Evolutionary conservation across 306 rosid species (phyloP).

Genomic region (Luffa acutangula): DNA sequence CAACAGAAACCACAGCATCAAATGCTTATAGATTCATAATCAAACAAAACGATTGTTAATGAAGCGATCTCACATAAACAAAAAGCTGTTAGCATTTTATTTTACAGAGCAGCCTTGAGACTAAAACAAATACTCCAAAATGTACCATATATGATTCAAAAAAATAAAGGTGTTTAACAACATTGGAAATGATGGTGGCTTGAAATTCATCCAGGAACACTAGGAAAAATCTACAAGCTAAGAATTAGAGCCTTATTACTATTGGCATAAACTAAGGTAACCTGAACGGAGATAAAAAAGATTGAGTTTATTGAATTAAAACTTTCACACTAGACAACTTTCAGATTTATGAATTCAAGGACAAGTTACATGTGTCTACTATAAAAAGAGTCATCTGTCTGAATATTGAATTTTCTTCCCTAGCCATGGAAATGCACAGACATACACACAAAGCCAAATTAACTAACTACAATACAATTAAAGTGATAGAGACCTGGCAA

Average conservation of each 20-base stretch:
- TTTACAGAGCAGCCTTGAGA: background rate
- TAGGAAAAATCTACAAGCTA: background rate
- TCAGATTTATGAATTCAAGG: background rate
- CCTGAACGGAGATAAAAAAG: background rate
- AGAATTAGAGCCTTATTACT: background rate
- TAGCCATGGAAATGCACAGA: background rate
- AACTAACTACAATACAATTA: background rate
- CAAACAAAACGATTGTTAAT: background rate
- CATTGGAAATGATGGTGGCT: background rate
- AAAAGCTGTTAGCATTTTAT: background rate
- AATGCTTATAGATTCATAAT: background rate
- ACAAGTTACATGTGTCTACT: background rate
- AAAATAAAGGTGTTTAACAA: background rate
- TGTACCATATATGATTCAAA: background rate
- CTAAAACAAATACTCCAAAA: background rate
- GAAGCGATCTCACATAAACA: background rate
- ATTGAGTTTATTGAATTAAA: background rate
- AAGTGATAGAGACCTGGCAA: constrained; percentile 40
- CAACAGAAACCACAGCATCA: background rate
- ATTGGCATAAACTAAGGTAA: background rate
- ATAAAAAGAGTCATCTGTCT: background rate
- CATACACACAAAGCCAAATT: background rate
- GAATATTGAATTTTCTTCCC: background rate
- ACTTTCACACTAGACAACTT: background rate
- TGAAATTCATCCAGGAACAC: background rate